phyloP scores from a whole-genome alignment of 1,284 basidiomycete genomes.

The Sanghuangporus weigelae region DNA sequence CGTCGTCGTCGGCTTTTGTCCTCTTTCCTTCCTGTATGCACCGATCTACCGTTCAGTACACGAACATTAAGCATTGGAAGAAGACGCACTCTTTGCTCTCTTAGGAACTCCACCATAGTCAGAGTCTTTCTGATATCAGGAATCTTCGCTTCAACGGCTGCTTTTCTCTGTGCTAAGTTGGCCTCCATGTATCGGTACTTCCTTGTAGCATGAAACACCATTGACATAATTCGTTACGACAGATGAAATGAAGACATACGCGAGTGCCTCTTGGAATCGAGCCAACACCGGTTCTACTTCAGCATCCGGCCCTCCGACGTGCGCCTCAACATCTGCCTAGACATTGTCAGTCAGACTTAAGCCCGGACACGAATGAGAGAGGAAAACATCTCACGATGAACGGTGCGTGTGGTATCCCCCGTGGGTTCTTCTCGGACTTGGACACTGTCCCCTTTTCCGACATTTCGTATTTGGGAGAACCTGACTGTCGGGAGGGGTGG shows the following conservation, averaged over 20 bases:
- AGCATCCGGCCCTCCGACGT: constrained; percentile 76
- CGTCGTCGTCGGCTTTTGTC: constrained; percentile 39
- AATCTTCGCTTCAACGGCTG: constrained; percentile 88
- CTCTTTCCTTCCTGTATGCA: constrained; percentile 55
- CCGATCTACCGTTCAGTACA: not conserved
- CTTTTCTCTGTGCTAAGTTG: constrained; percentile 75
- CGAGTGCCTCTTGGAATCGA: constrained; percentile 88
- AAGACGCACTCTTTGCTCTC: constrained; percentile 57
- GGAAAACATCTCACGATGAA: constrained; percentile 72
- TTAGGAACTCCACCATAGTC: constrained; percentile 82
- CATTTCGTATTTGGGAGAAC: constrained; percentile 27
- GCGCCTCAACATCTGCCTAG: constrained; percentile 83
- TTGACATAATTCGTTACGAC: constrained; percentile 18
- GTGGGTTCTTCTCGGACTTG: constrained; percentile 66
- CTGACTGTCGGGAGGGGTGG: not conserved
- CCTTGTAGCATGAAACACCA: constrained; percentile 41
- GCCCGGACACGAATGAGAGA: not conserved
- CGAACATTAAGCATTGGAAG: not conserved
- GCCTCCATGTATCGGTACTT: constrained; percentile 99
- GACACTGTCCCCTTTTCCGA: constrained; percentile 36
- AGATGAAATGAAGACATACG: constrained; percentile 48
- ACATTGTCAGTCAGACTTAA: constrained; percentile 8
- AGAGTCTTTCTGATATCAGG: constrained; percentile 95
- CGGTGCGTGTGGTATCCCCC: constrained; percentile 92
- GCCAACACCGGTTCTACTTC: constrained; percentile 79